Evolutionary conservation across 306 rosid genomes (phyloP), one percentile per base, ranked within the genome.

Genomic region (Trifolium dubium): DNA sequence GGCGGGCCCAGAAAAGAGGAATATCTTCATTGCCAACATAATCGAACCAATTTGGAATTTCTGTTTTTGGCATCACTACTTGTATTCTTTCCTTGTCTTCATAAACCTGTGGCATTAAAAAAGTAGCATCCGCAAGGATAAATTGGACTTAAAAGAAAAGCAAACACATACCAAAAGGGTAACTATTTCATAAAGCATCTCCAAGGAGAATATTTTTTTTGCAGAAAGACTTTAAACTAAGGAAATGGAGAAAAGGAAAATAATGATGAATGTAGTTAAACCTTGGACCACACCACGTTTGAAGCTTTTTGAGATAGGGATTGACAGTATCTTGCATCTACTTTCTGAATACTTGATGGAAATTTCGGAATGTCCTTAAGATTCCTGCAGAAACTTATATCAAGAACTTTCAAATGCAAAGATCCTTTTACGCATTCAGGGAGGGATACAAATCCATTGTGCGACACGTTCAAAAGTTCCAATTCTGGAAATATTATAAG

Each of bases 31-130:
- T 15, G 46, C 4, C 0, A 29, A 11, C 5, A 8, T 2, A 19
- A 28, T 65, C 37, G 55, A 75, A 75, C 67, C 47, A 44, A 11
- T 44, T n/a, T 44, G 50, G 50, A 44, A 44, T 11, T n/a, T 44
- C 50, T 5, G 0, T 11, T 11, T 11, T 11, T 4, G 50, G 50
- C 50, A 44, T 44, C 15, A 44, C 50, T 11, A 44, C 6, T 44
- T 44, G 50, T 3, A 44, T 1, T 44, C 15, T 44, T 44, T 44
- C 5, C 2, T 11, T 44, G 4, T 12, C 50, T 44, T 44, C n/a
- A 0, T n/a, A 12, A 44, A 44, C 5, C 77, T 72, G 68, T 8
- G 37, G 31, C 2, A 37, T 7, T 19, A 60, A 43, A 35, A 35
- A 23, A 1, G 23, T 23, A 23, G 0, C 23, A 23, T 23, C 23